These are phyloP conservation scores for Russula virescens DNA, from an alignment of 768 basidiomycete species.

Conservation along the genomic window DNA sequence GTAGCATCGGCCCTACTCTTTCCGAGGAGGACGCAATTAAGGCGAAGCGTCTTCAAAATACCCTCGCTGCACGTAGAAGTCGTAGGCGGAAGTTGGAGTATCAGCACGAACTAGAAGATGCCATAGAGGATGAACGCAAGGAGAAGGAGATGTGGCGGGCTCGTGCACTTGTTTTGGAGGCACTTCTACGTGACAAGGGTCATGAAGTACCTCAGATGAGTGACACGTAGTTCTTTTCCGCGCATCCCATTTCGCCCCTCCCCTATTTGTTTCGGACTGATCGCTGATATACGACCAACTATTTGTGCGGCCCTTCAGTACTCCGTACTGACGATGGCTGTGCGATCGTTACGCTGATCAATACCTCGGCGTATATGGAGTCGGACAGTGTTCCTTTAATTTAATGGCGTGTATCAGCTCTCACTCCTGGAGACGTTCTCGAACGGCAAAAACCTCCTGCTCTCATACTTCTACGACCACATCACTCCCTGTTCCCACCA, in stretches of 20 bases:
- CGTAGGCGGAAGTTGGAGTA: slow-evolving; percentile 70
- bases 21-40: slow-evolving; percentile 65
- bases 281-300: slow-evolving; percentile 24
- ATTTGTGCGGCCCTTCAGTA: slow-evolving; percentile 38
- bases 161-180: slow-evolving; percentile 43
- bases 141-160: slow-evolving; percentile 63
- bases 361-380: slow-evolving; percentile 63
- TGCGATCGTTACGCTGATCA: background rate
- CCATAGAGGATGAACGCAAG: slow-evolving; percentile 43
- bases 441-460: slow-evolving; percentile 72
- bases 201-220: slow-evolving; percentile 50
- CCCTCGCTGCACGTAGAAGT: no score
- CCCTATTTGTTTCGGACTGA: slow-evolving; percentile 13
- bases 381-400: slow-evolving; percentile 97
- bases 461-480: slow-evolving; percentile 98
- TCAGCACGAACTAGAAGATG: slow-evolving; percentile 57
- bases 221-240: slow-evolving; percentile 28
- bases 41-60: slow-evolving; percentile 78
- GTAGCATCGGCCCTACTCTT: slow-evolving; percentile 39
- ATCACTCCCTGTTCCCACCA: slow-evolving; percentile 63
- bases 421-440: slow-evolving; percentile 85
- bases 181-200: slow-evolving; percentile 51
- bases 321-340: slow-evolving; percentile 29
- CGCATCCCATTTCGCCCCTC: no score
- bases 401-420: slow-evolving; percentile 97